Conservation (phyloP, 768 basidiomycete species). For the Leccinum variicolor region DNA sequence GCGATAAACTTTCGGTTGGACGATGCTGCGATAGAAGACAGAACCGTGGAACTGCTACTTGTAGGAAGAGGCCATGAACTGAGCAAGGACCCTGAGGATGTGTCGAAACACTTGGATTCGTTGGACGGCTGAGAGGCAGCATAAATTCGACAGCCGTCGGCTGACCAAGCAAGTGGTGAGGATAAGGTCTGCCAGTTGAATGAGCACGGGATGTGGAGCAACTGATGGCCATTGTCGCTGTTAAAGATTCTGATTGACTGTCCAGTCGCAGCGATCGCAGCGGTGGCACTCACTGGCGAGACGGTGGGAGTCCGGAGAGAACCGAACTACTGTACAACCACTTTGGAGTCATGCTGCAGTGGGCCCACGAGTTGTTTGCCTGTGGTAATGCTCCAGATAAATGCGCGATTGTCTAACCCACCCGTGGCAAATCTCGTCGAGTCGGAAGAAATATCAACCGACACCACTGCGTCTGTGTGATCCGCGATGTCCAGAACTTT, state of each 20-base stretch:
- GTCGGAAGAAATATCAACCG: background rate
- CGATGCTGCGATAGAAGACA: background rate
- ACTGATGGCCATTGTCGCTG: too few species aligned
- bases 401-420: too few species aligned
- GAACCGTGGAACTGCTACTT: too few species aligned
- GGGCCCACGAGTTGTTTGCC: background rate
- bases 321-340: background rate
- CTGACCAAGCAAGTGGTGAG: background rate
- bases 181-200: fast-evolving
- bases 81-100: background rate
- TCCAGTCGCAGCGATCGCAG: background rate
- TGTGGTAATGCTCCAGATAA: too few species aligned
- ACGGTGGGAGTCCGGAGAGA: background rate
- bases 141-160: background rate
- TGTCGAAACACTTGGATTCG: background rate
- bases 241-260: too few species aligned
- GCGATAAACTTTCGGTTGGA: background rate
- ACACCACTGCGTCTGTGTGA: background rate
- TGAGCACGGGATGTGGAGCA: too few species aligned
- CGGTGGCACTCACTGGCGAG: too few species aligned
- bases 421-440: background rate
- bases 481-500: background rate
- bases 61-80: background rate
- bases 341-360: background rate
- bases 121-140: background rate